Evolutionary conservation across 345 rosid species (phyloP).

Genomic region (Acer yangbiense): DNA sequence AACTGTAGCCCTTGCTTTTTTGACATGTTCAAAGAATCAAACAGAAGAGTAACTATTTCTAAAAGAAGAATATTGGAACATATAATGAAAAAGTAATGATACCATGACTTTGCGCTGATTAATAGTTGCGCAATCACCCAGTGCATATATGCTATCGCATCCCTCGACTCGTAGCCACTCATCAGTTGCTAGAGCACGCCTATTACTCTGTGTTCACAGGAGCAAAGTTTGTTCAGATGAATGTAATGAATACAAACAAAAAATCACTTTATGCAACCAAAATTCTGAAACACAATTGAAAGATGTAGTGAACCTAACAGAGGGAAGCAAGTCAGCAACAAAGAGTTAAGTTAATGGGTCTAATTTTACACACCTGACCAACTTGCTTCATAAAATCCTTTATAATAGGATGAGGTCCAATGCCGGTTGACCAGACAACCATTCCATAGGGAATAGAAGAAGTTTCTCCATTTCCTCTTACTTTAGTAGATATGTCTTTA

Average conservation of each 20-base stretch:
- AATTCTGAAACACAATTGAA: neutral
- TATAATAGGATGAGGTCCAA: conserved; percentile 80
- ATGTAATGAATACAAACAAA: neutral
- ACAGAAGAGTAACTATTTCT: neutral
- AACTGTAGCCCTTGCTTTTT: neutral
- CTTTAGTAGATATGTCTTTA: conserved; percentile 82
- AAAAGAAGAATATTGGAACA: neutral
- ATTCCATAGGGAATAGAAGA: conserved; percentile 81
- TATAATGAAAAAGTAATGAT: conserved; percentile 15
- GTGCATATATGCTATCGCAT: conserved; percentile 67
- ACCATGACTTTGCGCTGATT: conserved; percentile 99
- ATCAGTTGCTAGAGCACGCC: conserved; percentile 95
- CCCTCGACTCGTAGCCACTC: conserved; percentile 97
- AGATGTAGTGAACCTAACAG: conserved; percentile 7
- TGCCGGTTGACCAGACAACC: conserved; percentile 99
- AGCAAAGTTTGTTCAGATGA: neutral
- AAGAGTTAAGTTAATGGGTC: conserved; percentile 5
- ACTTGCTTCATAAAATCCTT: conserved; percentile 90
- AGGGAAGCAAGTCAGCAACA: neutral
- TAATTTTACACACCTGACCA: conserved; percentile 70
- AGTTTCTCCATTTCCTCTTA: conserved; percentile 56
- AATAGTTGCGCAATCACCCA: conserved; percentile 98
- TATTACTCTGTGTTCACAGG: conserved; percentile 50
- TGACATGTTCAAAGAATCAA: neutral
- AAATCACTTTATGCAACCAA: neutral